Evolutionary conservation across 148 eudicot genomes (phyloP), one percentile per base, ranked within the genome.

Genomic region (Fagopyrum homotropicum): DNA sequence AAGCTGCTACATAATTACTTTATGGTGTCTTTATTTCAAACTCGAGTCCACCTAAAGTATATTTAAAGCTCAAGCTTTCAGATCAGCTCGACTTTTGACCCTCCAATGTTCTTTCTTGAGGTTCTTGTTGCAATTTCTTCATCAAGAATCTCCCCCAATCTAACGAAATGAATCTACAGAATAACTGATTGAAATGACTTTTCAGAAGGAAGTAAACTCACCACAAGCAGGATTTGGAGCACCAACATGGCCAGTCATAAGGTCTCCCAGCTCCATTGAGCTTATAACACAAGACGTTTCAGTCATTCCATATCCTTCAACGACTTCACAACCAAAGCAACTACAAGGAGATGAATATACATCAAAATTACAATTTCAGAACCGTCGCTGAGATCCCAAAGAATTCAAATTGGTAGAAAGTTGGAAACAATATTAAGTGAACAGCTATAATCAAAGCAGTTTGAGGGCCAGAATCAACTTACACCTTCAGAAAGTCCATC

Each of bases 281-380:
- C 84, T 89, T 76, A 93, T 88, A 71, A 88, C 92, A 84, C 98
- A 93, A 43, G 98, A 89, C n/a, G 92, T 88, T 88, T 93, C 98
- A 48, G 98, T 93, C 98, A 93, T 93, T 47, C 98, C 98, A 80
- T 93, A 93, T 76, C 97, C 98, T 91, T 93, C 98, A 57, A 85
- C 29, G 30, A 93, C 93, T 73, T 50, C 86, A 81, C 97, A 91
- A 57, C 98, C 98, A 84, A 93, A 89, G 84, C 98, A 93, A 82
- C 98, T 93, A 80, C 29, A 75, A 14, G 6, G 55, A 46, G 74
- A 72, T 40, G 19, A 40, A 40, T 15, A 66, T 6, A 66, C 44
- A 66, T 66, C 4, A 12, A 66, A 66, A 1, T 63, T 63, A 11
- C 45, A 30, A 9, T 6, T 63, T 29, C 69, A 11, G 19, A 66